A percentile compares a stretch with the other conserved stretches of the same genome.
Evolutionary conservation across 495 filamentous ascomycete genomes (phyloP).

Genomic region (Amorphotheca resinae): DNA sequence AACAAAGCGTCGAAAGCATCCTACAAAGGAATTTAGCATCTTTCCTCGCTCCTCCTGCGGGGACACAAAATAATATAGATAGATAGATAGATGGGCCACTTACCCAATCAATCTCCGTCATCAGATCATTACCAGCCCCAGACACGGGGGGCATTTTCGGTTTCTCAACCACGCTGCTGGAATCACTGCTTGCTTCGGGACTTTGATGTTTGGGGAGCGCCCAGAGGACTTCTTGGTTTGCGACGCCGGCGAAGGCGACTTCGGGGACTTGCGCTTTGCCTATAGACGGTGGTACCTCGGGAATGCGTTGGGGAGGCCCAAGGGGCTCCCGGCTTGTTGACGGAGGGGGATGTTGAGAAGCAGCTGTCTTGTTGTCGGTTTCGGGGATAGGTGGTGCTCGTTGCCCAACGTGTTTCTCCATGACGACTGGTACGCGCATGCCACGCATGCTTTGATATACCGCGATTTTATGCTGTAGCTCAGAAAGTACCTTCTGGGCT

Average conservation of each 20-base stretch:
- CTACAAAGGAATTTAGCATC: too few relatives aligned
- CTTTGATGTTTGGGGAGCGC: constrained; percentile 14
- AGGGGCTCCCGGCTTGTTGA: too few relatives aligned
- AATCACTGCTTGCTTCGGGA: constrained; percentile 16
- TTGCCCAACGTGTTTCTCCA: constrained; percentile 17
- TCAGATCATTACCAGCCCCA: constrained; percentile 13
- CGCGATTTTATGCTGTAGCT: constrained; percentile 19
- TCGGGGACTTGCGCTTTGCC: constrained; percentile 1
- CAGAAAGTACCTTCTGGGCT: constrained; percentile 15
- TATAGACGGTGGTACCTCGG: not conserved
- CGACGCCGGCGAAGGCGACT: constrained; percentile 7
- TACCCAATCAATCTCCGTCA: constrained; percentile 22
- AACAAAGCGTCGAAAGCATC: constrained; percentile 22
- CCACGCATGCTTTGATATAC: constrained; percentile 20
- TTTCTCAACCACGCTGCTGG: constrained; percentile 1
- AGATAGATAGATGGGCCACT: not conserved
- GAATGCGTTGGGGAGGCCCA: too few relatives aligned
- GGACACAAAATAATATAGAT: too few relatives aligned
- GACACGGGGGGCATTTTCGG: not conserved
- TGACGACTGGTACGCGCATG: constrained; percentile 15
- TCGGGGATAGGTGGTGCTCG: constrained; percentile 7
- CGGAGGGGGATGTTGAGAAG: too few relatives aligned
- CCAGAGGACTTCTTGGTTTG: constrained; percentile 15
- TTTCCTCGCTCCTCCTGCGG: too few relatives aligned
- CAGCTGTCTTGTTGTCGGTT: too few relatives aligned